A percentile compares a stretch with the other conserved stretches of the same genome.
phyloP scores from a whole-genome alignment of 805 yeast species.

The Ascoidea rubescens region DNA sequence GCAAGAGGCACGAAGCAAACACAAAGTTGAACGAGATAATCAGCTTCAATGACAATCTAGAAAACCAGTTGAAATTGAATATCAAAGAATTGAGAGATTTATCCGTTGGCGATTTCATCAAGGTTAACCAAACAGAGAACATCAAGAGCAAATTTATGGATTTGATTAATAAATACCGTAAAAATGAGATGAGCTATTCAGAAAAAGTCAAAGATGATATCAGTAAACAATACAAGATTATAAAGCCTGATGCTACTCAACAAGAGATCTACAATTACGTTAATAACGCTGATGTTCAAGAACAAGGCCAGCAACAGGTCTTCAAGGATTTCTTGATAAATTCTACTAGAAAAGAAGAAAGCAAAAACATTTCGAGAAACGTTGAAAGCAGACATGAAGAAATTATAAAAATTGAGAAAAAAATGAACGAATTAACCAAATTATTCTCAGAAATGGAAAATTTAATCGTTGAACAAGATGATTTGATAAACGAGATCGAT shows the following conservation, averaged over 20 bases:
- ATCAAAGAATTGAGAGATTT: background rate
- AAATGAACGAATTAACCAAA: slow-evolving; percentile 90
- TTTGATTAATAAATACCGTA: background rate
- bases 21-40: no score
- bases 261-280: background rate
- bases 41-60: no score
- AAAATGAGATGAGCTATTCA: background rate
- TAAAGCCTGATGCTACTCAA: background rate
- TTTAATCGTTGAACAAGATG: slow-evolving; percentile 90
- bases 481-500: slow-evolving; percentile 68
- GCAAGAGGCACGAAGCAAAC: no score
- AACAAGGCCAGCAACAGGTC: no score
- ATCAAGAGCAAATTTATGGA: background rate
- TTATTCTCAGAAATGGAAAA: slow-evolving; percentile 94
- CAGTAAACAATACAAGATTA: no score
- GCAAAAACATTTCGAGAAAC: slow-evolving; percentile 85
- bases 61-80: background rate
- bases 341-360: slow-evolving; percentile 85
- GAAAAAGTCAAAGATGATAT: background rate
- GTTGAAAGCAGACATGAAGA: slow-evolving; percentile 94
- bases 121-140: background rate
- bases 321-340: slow-evolving; percentile 85
- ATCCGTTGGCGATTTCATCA: background rate
- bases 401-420: slow-evolving; percentile 83
- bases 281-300: no score